Evolutionary conservation across 1,139 yeast species (phyloP).

Genomic region (Chernovozyma aurita): DNA sequence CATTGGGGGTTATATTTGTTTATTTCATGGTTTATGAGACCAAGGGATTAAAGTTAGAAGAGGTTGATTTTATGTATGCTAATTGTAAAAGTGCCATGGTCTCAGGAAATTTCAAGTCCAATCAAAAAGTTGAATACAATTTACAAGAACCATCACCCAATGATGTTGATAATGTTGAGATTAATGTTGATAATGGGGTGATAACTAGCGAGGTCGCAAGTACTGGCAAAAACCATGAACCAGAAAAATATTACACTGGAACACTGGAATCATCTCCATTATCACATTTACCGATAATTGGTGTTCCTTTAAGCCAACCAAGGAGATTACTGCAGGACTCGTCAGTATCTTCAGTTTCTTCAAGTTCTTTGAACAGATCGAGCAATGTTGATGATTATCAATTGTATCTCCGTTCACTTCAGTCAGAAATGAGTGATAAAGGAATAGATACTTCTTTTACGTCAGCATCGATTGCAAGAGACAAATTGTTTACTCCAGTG

Average conservation of each 20-base stretch:
- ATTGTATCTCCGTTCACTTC: constrained; percentile 15
- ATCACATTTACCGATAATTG: constrained; percentile 1
- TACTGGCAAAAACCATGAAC: constrained; percentile 1
- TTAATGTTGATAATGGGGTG: too few relatives aligned
- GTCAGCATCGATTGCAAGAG: constrained; percentile 11
- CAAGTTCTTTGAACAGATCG: constrained; percentile 6
- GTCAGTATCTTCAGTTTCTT: not conserved
- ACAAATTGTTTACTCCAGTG: constrained; percentile 4
- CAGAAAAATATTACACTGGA: constrained; percentile 2
- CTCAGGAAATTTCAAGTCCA: constrained; percentile 36
- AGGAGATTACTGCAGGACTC: not conserved
- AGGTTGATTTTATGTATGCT: constrained; percentile 41
- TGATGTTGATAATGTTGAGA: constrained; percentile 1
- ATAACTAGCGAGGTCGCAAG: not conserved
- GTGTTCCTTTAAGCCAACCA: not conserved
- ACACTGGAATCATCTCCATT: constrained; percentile 4
- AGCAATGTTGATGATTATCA: constrained; percentile 16
- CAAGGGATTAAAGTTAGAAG: constrained; percentile 62
- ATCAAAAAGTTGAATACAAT: constrained; percentile 5
- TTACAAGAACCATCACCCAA: constrained; percentile 5
- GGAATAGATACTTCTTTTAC: constrained; percentile 11
- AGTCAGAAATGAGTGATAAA: constrained; percentile 7
- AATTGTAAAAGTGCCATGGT: constrained; percentile 43
- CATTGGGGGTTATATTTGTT: constrained; percentile 46
- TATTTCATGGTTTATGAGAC: constrained; percentile 71